A percentile compares a stretch with the other conserved stretches of the same genome.
Conservation (phyloP, 2,329 filamentous ascomycete species). For the Pestalotiopsis sp. region DNA sequence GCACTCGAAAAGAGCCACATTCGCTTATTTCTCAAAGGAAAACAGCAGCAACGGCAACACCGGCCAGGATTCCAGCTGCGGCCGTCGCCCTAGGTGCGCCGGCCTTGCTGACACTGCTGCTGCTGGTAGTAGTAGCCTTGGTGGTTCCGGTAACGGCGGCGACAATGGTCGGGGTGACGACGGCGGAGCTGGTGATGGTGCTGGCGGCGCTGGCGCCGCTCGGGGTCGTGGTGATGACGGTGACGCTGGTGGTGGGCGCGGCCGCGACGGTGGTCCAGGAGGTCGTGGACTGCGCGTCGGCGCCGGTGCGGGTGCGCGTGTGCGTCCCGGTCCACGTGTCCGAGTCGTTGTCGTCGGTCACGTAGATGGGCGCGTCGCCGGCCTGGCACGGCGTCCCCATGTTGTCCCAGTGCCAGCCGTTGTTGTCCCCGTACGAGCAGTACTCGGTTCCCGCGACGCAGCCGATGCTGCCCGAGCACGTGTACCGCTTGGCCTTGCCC, state of each 20-base stretch:
- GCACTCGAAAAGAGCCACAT: too few species aligned
- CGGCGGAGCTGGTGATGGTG: not conserved
- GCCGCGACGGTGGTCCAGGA: not conserved
- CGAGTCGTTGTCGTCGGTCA: slow-evolving; percentile 2
- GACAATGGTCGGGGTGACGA: not conserved
- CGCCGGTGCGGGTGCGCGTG: not conserved
- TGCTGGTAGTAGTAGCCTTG: not conserved
- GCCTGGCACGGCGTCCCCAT: not conserved
- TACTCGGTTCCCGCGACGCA: not conserved
- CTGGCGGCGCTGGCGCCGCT: not conserved
- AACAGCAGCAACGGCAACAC: not conserved
- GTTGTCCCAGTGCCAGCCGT: slow-evolving; percentile 1
- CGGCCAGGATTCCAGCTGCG: not conserved
- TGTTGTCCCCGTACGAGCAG: not conserved
- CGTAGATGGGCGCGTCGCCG: slow-evolving; percentile 1
- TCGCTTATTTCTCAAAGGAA: not conserved
- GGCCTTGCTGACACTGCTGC: not conserved
- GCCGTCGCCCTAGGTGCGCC: not conserved
- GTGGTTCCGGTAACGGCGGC: not conserved
- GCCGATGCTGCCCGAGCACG: not conserved
- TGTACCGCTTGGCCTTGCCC: not conserved
- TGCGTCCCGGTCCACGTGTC: not conserved
- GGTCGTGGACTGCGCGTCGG: not conserved
- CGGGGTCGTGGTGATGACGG: slow-evolving; percentile 2
- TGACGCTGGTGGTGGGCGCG: not conserved